A percentile compares a stretch with the other conserved stretches of the same genome.
These are phyloP conservation scores for Cadophora gregata DNA, from an alignment of 2,329 filamentous ascomycete species.

Conservation along the genomic window DNA sequence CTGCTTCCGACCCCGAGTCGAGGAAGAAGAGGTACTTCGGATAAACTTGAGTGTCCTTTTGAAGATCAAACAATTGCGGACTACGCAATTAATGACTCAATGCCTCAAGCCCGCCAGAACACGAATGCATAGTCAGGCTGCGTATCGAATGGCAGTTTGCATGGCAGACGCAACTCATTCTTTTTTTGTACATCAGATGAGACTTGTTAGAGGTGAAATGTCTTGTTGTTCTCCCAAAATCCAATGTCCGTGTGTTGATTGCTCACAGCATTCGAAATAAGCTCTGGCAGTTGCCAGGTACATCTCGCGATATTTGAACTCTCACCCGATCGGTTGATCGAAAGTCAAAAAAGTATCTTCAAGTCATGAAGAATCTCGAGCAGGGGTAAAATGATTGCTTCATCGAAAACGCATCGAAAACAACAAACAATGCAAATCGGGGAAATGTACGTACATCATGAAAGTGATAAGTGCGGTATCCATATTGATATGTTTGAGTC, in stretches of 20 bases:
- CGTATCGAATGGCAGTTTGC: conserved; percentile 10
- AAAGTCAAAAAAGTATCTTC: conserved; percentile 6
- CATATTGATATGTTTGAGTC: conserved; percentile 33
- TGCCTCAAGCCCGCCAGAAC: conserved; percentile 2
- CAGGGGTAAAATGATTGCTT: conserved; percentile 12
- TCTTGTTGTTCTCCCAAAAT: not conserved
- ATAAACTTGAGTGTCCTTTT: conserved; percentile 23
- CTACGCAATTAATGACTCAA: conserved; percentile 17
- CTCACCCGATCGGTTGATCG: not conserved
- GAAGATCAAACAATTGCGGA: conserved; percentile 22
- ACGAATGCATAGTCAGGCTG: not conserved
- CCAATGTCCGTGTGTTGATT: not conserved
- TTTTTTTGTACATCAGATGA: conserved; percentile 5
- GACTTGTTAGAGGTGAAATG: not conserved
- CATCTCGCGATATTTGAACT: not conserved
- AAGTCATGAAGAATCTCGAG: conserved; percentile 1
- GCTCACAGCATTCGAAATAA: not conserved
- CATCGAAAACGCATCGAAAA: conserved; percentile 15
- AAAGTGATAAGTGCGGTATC: conserved; percentile 71
- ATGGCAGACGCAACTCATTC: conserved; percentile 4
- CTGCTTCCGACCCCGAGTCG: conserved; percentile 23
- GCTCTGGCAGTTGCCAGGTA: not conserved
- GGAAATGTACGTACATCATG: conserved; percentile 62
- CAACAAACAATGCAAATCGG: conserved; percentile 10
- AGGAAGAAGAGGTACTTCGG: conserved; percentile 12